Percentiles rank a stretch among this genome's conserved stretches.
phyloP scores from a whole-genome alignment of 139 green algal species.

The Diplosphaera chodatii region DNA sequence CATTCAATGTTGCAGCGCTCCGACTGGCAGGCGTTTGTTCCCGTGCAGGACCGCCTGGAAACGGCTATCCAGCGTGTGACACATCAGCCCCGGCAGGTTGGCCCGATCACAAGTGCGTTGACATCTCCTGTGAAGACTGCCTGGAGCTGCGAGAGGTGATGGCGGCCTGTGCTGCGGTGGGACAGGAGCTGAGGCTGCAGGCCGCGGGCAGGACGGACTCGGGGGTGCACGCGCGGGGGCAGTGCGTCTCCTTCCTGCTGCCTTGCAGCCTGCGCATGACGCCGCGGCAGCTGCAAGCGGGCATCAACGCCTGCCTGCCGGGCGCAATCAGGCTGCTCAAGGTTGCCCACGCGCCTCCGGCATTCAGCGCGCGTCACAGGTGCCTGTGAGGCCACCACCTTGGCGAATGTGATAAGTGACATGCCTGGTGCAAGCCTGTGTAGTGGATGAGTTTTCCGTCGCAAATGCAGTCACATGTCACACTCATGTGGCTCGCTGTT shows the following conservation, averaged over 20 bases:
- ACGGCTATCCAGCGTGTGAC: constrained; percentile 33
- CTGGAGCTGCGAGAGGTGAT: too few species aligned
- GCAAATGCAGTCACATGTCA: too few species aligned
- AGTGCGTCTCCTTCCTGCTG: constrained; percentile 40
- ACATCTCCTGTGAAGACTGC: too few species aligned
- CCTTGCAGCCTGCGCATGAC: neutral
- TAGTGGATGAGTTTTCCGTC: too few species aligned
- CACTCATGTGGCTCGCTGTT: too few species aligned
- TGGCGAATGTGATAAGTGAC: too few species aligned
- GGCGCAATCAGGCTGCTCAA: constrained; percentile 41
- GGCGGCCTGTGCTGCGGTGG: too few species aligned
- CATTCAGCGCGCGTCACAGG: constrained; percentile 61
- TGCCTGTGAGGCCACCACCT: too few species aligned
- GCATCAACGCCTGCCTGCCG: constrained; percentile 53
- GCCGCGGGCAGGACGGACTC: constrained; percentile 70
- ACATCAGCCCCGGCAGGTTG: constrained; percentile 19
- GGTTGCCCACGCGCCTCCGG: constrained; percentile 31
- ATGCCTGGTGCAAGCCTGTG: too few species aligned
- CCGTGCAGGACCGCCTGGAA: constrained; percentile 53
- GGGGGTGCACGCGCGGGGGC: constrained; percentile 72
- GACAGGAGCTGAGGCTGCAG: constrained; percentile 37
- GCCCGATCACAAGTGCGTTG: too few species aligned
- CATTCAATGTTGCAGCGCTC: too few species aligned
- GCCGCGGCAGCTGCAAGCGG: constrained; percentile 18
- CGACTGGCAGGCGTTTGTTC: too few species aligned